Conservation (phyloP, 495 filamentous ascomycete genomes). For the Tirmania nivea region DNA sequence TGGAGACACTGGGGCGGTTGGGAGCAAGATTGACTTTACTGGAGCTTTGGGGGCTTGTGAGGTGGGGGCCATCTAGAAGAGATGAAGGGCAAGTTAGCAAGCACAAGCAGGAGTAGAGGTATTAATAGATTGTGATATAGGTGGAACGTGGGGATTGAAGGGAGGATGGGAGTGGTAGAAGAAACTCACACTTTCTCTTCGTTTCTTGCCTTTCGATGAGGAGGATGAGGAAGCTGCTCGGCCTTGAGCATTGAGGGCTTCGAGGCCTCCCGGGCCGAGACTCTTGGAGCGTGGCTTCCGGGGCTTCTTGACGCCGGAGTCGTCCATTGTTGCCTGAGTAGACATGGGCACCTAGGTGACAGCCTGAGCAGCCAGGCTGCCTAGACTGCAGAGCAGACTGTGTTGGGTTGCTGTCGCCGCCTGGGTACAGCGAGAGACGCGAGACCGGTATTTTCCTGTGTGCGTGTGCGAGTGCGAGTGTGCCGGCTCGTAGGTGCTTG, state of each 20-base stretch:
- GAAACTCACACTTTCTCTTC: conserved; percentile 5
- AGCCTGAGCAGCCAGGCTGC: too few species aligned
- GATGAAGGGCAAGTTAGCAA: background rate
- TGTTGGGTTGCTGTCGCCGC: too few species aligned
- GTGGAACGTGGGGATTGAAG: background rate
- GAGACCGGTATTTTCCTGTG: too few species aligned
- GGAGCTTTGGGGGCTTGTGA: conserved; percentile 19
- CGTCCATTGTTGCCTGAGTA: too few species aligned
- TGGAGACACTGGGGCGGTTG: conserved; percentile 43
- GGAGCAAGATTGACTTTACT: conserved; percentile 68
- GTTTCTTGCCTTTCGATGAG: conserved; percentile 22
- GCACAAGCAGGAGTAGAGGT: too few species aligned
- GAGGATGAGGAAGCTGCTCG: background rate
- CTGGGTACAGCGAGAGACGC: too few species aligned
- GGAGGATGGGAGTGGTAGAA: background rate
- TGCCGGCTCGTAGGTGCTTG: too few species aligned
- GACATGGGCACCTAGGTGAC: too few species aligned
- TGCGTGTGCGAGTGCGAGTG: too few species aligned
- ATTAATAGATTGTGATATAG: too few species aligned
- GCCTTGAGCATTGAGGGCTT: conserved; percentile 31
- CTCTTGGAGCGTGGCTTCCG: conserved; percentile 46
- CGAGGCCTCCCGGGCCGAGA: conserved; percentile 74
- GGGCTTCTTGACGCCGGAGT: background rate
- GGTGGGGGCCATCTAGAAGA: background rate
- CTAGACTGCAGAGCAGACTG: too few species aligned